Evolutionary conservation across 148 eudicot species (phyloP), one percentile per base, ranked within the genome.

Genomic region (Rhododendron molle): DNA sequence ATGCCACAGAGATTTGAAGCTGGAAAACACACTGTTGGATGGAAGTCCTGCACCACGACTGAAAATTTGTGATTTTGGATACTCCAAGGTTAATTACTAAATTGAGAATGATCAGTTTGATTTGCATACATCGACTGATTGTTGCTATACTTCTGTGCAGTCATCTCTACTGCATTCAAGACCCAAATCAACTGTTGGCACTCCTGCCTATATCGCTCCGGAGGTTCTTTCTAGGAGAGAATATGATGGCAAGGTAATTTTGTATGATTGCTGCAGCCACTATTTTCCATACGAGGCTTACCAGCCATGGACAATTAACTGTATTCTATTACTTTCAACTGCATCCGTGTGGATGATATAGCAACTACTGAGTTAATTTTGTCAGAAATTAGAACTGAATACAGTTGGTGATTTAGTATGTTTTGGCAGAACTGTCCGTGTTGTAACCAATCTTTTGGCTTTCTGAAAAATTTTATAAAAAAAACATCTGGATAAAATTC

Each of bases 131-230:
- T 82, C 28, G 12, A 46, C 54, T 56, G 13, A 77, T 76, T 15
- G n/a, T 36, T 28, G 32, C 62, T 67, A 49, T 36, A 40, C 74
- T 46, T 87, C 23, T 72, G 18, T 88, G 78, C 67, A 95, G 98
- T 95, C 98, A 4, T 95, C 96, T 86, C 90, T 95, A 84, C 88
- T 95, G 85, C 98, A 95, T 90, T 95, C 98, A 30, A 91, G 95
- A 85, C 96, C 96, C 82, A 95, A 95, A 89, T 95, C 98, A 34
- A 95, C 98, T 56, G 98, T 95, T 30, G 96, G 96, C 38, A 95
- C 98, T 85, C 98, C 98, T 34, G 98, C 98, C 58, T 95, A 95
- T 87, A 95, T 95, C 81, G 98, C 98, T 46, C 96, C 98, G 0
- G 98, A 95, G 88, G 98, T 95, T 87, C 98, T 95, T 49, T 89